A percentile compares a stretch with the other conserved stretches of the same genome.
Conservation (phyloP, 2,329 filamentous ascomycete genomes). For the Aspergillus oerlinghausenensis region DNA sequence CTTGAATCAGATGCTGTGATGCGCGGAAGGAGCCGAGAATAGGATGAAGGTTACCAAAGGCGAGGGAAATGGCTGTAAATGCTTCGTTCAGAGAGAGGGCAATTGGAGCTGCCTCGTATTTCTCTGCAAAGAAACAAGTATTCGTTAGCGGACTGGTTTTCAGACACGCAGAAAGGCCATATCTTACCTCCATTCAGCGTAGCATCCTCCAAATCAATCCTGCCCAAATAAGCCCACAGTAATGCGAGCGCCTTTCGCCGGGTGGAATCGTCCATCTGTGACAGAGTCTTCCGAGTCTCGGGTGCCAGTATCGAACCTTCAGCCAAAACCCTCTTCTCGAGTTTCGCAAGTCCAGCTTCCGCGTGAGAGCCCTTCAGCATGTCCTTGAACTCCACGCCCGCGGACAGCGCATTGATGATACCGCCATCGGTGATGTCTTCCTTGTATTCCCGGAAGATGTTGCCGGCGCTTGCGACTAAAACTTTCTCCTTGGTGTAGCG, state of each 20-base stretch:
- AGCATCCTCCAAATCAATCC: constrained; percentile 76
- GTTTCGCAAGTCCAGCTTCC: constrained; percentile 73
- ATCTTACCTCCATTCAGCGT: constrained; percentile 61
- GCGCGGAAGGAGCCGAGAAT: constrained; percentile 77
- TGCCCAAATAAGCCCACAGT: constrained; percentile 91
- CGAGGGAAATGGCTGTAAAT: constrained; percentile 79
- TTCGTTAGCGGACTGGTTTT: neutral
- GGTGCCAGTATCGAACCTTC: constrained; percentile 58
- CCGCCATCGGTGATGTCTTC: constrained; percentile 76
- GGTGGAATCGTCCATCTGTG: constrained; percentile 72
- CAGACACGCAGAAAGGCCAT: neutral
- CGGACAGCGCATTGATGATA: constrained; percentile 75
- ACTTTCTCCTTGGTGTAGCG: constrained; percentile 90
- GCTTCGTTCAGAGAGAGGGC: constrained; percentile 81
- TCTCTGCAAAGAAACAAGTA: constrained; percentile 49
- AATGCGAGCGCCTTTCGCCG: constrained; percentile 83
- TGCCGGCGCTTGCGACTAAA: constrained; percentile 87
- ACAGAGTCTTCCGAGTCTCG: constrained; percentile 72
- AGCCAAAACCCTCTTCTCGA: constrained; percentile 75
- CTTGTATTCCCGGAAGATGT: constrained; percentile 88
- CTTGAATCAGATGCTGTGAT: constrained; percentile 85
- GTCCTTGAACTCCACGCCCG: constrained; percentile 78
- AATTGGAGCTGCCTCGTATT: constrained; percentile 83
- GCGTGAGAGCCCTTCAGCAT: constrained; percentile 72
- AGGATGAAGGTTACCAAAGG: constrained; percentile 77